Base-by-base conservation (phyloP, 805 yeast genomes). In the Yarrowia bubula region DNA sequence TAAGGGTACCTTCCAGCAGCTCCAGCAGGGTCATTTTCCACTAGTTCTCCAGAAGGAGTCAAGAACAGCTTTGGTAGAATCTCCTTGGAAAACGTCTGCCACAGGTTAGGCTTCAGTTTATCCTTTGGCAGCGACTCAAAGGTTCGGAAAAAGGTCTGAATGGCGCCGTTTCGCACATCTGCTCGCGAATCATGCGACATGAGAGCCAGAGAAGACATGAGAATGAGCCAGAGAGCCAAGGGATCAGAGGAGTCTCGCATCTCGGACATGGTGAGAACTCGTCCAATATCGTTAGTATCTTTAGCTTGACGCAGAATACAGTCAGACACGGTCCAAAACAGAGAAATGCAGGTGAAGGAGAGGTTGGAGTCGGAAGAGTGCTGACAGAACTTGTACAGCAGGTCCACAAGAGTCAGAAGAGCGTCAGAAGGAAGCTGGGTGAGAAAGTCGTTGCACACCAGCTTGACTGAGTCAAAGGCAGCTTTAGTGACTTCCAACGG, bases 301-400 rank as follows among this genome's bases (percentile, higher is more conserved):
- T 67, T 68, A 41, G 74, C 68, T 3, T 64, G 28, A 0, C 55
- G 10, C 31, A 53, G 76, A 63, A 85, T 80, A 66, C 86, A 85
- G 71, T 95, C 98, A 70, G 97, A 89, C 3, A 95, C 84, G 14
- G 89, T 75, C 98, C 98, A 93, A 71, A 92, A 92, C 69, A 92
- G 89, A 69, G 97, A 90, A 8, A 92, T 89, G 0, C 97, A 87
- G 57, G 96, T 90, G 73, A 93, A 92, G 0, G 98, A 90, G 18
- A 91, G 89, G 73, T 93, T 93, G 69, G 93, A 75, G 69, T 93
- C 97, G 68, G 78, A 79, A 1, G 75, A 76, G 71, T 95, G 98
- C 1, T 81, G 76, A 38, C 90, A 86, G 75, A 90, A 93, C 67
- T 85, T 83, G 70, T 81, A 83, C 41, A 93, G 77, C 1, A 92